Percentiles rank a stretch among this genome's conserved stretches.
These are phyloP conservation scores for Penicillium fuscoglaucum DNA, from an alignment of 2,329 filamentous ascomycete genomes.

Conservation along the genomic window DNA sequence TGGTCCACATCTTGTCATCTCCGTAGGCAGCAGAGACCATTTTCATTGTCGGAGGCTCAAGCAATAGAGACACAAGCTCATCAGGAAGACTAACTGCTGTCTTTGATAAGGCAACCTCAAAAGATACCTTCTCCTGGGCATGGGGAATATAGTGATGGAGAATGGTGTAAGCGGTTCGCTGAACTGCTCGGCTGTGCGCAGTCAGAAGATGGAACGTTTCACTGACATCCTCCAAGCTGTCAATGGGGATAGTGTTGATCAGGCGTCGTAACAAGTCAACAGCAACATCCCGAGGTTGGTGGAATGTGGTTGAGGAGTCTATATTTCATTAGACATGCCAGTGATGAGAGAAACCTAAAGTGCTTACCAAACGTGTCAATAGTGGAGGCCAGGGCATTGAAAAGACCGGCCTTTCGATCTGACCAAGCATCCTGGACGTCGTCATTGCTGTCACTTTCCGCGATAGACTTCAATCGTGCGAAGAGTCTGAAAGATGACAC, in stretches of 20 bases:
- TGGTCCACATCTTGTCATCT: slow-evolving; percentile 63
- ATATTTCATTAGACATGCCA: slow-evolving; percentile 13
- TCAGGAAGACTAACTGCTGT: slow-evolving; percentile 70
- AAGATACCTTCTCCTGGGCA: slow-evolving; percentile 75
- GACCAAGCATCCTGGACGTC: slow-evolving; percentile 76
- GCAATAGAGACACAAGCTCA: slow-evolving; percentile 78
- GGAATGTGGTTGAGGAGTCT: slow-evolving; percentile 53
- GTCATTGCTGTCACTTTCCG: slow-evolving; percentile 71
- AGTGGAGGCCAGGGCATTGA: slow-evolving; percentile 55
- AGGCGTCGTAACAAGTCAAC: slow-evolving; percentile 72
- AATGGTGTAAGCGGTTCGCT: slow-evolving; percentile 76
- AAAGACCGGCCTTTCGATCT: slow-evolving; percentile 58
- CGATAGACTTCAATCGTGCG: slow-evolving; percentile 60
- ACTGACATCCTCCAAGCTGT: slow-evolving; percentile 62
- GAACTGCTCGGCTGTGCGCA: slow-evolving; percentile 71
- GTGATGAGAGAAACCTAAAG: neutral
- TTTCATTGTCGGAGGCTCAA: slow-evolving; percentile 74
- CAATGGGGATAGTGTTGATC: slow-evolving; percentile 63
- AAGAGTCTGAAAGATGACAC: slow-evolving; percentile 74
- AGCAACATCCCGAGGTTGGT: slow-evolving; percentile 72
- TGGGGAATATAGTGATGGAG: slow-evolving; percentile 77
- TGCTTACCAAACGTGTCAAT: slow-evolving; percentile 43
- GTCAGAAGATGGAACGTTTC: slow-evolving; percentile 76
- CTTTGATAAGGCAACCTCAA: slow-evolving; percentile 64
- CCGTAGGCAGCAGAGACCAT: slow-evolving; percentile 65